Conservation (phyloP, 2,329 filamentous ascomycete species). For the Apiospora marii region DNA sequence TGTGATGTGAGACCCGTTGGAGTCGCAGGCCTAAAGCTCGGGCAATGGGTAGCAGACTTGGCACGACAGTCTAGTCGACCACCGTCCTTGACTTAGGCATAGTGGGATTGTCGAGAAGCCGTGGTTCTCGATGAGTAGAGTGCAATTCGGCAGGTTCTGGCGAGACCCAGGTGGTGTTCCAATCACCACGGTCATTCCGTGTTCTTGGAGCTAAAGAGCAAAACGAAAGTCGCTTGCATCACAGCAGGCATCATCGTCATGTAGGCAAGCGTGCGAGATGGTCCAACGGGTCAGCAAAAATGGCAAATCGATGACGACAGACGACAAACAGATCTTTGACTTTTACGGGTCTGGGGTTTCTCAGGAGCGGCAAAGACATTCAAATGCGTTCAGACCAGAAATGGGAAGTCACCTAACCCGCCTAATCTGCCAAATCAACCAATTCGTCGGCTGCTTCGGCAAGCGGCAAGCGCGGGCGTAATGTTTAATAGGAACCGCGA, state of each 20-base stretch:
- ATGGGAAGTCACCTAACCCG: background rate
- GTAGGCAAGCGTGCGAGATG: background rate
- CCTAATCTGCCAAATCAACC: background rate
- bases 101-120: background rate
- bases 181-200: background rate
- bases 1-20: background rate
- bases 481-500: background rate
- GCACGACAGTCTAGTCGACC: background rate
- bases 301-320: background rate
- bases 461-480: conserved; percentile 14
- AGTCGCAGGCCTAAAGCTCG: background rate
- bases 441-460: background rate
- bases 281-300: background rate
- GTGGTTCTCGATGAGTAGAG: background rate
- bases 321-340: background rate
- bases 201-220: background rate
- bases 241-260: background rate
- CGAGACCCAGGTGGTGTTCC: background rate
- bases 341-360: background rate
- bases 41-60: background rate
- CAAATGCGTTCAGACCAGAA: background rate
- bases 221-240: background rate
- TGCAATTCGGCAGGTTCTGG: background rate
- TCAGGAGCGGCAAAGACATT: background rate
- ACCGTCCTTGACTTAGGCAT: background rate